phyloP scores from a whole-genome alignment of 2,329 filamentous ascomycete genomes.

The Pochonia chlamydosporia region DNA sequence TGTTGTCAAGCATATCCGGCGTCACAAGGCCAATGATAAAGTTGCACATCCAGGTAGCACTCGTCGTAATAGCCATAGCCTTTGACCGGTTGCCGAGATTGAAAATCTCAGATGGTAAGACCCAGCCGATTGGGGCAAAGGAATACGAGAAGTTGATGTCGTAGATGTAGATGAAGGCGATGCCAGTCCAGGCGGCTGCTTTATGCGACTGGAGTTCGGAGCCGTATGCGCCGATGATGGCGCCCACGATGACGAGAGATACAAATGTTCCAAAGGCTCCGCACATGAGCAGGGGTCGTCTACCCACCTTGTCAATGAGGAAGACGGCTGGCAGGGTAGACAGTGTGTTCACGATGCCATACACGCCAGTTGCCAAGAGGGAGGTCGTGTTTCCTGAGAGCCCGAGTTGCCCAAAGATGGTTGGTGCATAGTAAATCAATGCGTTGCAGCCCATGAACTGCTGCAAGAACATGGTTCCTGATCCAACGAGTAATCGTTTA shows the following conservation, averaged over 20 bases:
- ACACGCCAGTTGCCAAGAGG: constrained; percentile 52
- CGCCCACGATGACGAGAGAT: constrained; percentile 49
- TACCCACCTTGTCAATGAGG: constrained; percentile 49
- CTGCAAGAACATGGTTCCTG: constrained; percentile 50
- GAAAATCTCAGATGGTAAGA: constrained; percentile 60
- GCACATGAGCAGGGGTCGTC: constrained; percentile 57
- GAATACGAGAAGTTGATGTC: constrained; percentile 60
- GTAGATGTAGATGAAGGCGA: constrained; percentile 59
- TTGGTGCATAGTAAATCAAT: constrained; percentile 42
- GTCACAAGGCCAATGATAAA: constrained; percentile 30
- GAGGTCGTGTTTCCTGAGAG: constrained; percentile 34
- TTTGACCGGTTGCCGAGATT: constrained; percentile 51
- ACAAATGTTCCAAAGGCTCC: constrained; percentile 59
- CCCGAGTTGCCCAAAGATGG: constrained; percentile 38
- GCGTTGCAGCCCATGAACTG: constrained; percentile 43
- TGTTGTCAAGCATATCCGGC: constrained; percentile 45
- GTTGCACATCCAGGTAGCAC: constrained; percentile 35
- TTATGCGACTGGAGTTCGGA: constrained; percentile 26
- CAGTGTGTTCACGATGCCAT: constrained; percentile 50
- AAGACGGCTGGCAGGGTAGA: constrained; percentile 37
- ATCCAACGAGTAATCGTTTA: constrained; percentile 47
- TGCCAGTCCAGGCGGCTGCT: constrained; percentile 47
- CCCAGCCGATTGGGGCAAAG: constrained; percentile 57
- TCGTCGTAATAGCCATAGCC: constrained; percentile 53
- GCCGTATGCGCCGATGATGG: constrained; percentile 37